A percentile compares a stretch with the other conserved stretches of the same genome.
phyloP scores from a whole-genome alignment of 2,329 filamentous ascomycete genomes.

The Colletotrichum paranaense region DNA sequence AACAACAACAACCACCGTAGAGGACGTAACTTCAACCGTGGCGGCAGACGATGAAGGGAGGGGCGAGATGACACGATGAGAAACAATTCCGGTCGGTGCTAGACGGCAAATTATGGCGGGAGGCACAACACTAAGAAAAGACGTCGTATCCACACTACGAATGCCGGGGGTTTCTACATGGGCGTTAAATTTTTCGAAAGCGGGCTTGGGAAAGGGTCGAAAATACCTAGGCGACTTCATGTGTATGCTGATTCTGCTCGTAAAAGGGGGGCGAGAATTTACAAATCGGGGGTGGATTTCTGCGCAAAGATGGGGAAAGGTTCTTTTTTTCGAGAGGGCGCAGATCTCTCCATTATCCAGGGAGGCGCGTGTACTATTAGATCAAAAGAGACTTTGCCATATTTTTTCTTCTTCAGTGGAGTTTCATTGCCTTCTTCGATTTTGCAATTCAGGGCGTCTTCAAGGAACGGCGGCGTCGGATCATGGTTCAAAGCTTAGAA shows the following conservation, averaged over 20 bases:
- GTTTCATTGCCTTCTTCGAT: background rate
- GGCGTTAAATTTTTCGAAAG: background rate
- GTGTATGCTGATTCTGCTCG: background rate
- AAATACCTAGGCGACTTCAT: slow-evolving; percentile 4
- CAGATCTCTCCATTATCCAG: background rate
- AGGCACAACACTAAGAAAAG: background rate
- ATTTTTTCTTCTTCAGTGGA: background rate
- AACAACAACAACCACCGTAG: slow-evolving; percentile 33
- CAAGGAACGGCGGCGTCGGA: background rate
- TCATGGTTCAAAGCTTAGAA: background rate
- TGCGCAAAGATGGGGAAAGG: background rate
- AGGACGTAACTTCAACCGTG: slow-evolving; percentile 37
- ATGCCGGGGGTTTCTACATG: background rate
- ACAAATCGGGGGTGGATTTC: background rate
- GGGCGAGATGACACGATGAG: background rate
- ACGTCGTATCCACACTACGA: background rate
- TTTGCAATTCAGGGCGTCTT: background rate
- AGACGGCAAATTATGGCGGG: background rate
- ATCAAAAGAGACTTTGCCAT: background rate
- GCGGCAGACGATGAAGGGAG: background rate
- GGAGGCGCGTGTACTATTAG: background rate
- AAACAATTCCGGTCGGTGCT: background rate
- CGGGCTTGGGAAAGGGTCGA: background rate
- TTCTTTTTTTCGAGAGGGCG: background rate
- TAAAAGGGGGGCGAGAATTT: background rate